Evolutionary conservation across 1,284 basidiomycete genomes (phyloP).

Genomic region (Bondarzewia mesenterica): DNA sequence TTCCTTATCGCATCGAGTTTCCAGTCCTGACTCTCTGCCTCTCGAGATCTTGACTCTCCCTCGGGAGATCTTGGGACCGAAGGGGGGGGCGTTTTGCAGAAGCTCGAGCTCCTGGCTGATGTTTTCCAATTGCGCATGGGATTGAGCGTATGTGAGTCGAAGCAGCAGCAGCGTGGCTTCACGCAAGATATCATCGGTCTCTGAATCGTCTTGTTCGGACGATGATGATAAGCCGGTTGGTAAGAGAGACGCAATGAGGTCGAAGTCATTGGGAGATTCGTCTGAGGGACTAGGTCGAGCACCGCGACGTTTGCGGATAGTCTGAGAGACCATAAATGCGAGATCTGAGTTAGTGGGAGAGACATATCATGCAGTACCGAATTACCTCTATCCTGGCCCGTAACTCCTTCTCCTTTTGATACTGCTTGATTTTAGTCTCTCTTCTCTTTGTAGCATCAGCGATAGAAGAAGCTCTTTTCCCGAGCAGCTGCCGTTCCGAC

Average conservation of each 20-base stretch:
- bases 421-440: slow-evolving; percentile 86
- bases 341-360: not conserved
- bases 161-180: slow-evolving; percentile 64
- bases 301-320: slow-evolving; percentile 43
- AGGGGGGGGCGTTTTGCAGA: slow-evolving; percentile 49
- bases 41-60: slow-evolving; percentile 26
- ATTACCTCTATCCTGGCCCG: slow-evolving; percentile 60
- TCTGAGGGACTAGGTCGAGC: slow-evolving; percentile 26
- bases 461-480: slow-evolving; percentile 36
- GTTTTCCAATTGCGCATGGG: slow-evolving; percentile 61
- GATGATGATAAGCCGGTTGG: slow-evolving; percentile 28
- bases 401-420: slow-evolving; percentile 76
- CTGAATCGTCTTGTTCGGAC: slow-evolving; percentile 51
- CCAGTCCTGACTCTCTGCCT: slow-evolving; percentile 55
- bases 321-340: slow-evolving; percentile 25
- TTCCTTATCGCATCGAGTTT: slow-evolving; percentile 52
- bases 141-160: slow-evolving; percentile 65
- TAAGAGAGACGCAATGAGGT: slow-evolving; percentile 58
- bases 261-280: slow-evolving; percentile 39
- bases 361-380: slow-evolving; percentile 3
- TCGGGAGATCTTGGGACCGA: slow-evolving; percentile 21
- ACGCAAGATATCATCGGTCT: slow-evolving; percentile 58
- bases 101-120: slow-evolving; percentile 72
- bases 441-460: slow-evolving; percentile 63
- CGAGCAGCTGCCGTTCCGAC: slow-evolving; percentile 50